Conservation (phyloP, 1,284 basidiomycete species). For the Cystobasidiaceae sp. region DNA sequence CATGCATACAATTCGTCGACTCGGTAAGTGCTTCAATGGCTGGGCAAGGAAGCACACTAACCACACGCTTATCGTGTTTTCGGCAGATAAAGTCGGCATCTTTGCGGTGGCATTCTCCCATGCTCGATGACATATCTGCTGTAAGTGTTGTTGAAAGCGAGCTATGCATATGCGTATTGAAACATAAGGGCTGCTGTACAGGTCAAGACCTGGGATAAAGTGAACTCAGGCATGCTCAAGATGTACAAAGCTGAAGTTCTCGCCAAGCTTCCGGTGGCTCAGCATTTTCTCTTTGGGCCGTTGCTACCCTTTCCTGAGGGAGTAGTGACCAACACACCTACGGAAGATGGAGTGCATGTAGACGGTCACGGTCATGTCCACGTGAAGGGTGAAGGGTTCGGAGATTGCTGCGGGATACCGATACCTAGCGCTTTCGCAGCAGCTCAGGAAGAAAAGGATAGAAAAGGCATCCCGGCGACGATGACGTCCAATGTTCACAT, state of each 20-base stretch:
- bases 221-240: slow-evolving; percentile 96
- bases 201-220: slow-evolving; percentile 95
- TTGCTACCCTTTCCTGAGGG: slow-evolving; percentile 66
- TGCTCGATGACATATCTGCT: slow-evolving; percentile 96
- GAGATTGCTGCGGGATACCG: slow-evolving; percentile 61
- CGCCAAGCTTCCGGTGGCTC: slow-evolving; percentile 89
- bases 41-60: neutral
- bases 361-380: slow-evolving; percentile 55
- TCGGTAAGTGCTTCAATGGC: slow-evolving; percentile 56
- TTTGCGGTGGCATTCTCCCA: slow-evolving; percentile 95
- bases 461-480: slow-evolving; percentile 5
- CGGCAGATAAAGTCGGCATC: slow-evolving; percentile 87
- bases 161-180: neutral
- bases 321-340: slow-evolving; percentile 49
- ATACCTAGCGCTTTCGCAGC: slow-evolving; percentile 51
- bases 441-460: slow-evolving; percentile 40
- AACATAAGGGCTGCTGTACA: slow-evolving; percentile 40
- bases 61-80: too few species aligned
- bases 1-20: slow-evolving; percentile 95
- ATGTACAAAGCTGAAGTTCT: slow-evolving; percentile 97
- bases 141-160: slow-evolving; percentile 50
- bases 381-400: slow-evolving; percentile 62
- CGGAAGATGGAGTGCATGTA: slow-evolving; percentile 44
- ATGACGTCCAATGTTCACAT: slow-evolving; percentile 28
- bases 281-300: slow-evolving; percentile 92